These are phyloP conservation scores for Pelargonium myrrhifolium DNA, from an alignment of 441 rosid species.

Conservation along the genomic window DNA sequence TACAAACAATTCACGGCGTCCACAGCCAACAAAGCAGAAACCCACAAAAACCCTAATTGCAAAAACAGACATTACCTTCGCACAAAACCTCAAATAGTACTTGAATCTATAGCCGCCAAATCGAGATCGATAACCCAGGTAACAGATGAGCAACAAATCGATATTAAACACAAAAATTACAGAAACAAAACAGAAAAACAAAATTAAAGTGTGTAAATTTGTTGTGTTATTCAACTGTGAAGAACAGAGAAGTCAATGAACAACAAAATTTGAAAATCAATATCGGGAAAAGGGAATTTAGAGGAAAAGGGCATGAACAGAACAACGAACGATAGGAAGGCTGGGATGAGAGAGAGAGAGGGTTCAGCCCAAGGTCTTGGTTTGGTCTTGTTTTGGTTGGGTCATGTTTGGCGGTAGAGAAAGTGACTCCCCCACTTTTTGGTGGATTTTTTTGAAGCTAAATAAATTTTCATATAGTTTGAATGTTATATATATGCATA, in stretches of 20 bases:
- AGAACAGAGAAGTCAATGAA: neutral
- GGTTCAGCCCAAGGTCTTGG: neutral
- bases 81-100: neutral
- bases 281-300: neutral
- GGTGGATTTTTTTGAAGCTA: too few species aligned
- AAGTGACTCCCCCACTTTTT: too few species aligned
- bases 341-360: neutral
- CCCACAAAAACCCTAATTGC: neutral
- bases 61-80: slow-evolving; percentile 1
- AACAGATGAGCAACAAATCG: slow-evolving; percentile 2
- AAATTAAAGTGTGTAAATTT: neutral
- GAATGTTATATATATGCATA: too few species aligned
- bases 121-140: neutral
- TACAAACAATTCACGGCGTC: neutral
- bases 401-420: too few species aligned
- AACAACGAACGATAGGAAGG: slow-evolving; percentile 4
- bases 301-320: neutral
- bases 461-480: too few species aligned
- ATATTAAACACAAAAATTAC: neutral
- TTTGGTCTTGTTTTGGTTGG: neutral
- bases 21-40: neutral
- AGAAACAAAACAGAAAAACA: slow-evolving; percentile 1
- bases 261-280: neutral
- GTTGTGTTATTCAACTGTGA: neutral
- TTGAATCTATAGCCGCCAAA: neutral